phyloP scores from a whole-genome alignment of 768 basidiomycete species.

The Naematelia aurantialba region DNA sequence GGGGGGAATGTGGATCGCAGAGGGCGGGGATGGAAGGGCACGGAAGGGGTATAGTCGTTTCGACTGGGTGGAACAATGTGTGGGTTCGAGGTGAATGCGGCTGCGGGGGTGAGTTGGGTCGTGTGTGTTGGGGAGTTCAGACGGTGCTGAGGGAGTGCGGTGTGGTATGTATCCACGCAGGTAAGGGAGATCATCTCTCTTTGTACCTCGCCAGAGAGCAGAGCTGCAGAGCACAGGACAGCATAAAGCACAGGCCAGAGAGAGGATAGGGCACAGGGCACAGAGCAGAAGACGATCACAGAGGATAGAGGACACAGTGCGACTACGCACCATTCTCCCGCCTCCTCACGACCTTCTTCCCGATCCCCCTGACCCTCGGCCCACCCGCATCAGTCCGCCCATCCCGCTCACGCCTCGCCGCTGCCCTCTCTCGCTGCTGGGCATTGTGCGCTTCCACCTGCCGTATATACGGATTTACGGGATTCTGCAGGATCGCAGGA shows the following conservation, averaged over 20 bases:
- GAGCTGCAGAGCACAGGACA: too few species aligned
- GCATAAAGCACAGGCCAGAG: too few species aligned
- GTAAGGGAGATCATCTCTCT: too few species aligned
- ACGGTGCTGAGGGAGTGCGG: too few species aligned
- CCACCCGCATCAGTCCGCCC: slow-evolving; percentile 11
- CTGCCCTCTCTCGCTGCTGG: slow-evolving; percentile 42
- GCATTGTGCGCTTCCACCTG: slow-evolving; percentile 44
- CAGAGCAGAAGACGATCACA: not conserved
- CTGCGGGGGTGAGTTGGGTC: slow-evolving; percentile 13
- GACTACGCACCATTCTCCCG: slow-evolving; percentile 45
- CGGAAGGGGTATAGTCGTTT: slow-evolving; percentile 38
- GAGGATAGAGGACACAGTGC: not conserved
- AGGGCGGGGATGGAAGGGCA: slow-evolving; percentile 30
- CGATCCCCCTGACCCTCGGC: slow-evolving; percentile 14
- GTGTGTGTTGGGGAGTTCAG: not conserved
- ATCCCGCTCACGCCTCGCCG: slow-evolving; percentile 25
- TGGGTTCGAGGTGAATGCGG: slow-evolving; percentile 42
- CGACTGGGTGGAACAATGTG: slow-evolving; percentile 35
- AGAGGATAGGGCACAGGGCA: too few species aligned
- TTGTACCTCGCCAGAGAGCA: too few species aligned
- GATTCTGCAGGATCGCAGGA: slow-evolving; percentile 48
- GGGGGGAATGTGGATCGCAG: slow-evolving; percentile 32
- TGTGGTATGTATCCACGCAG: too few species aligned
- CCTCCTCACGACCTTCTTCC: slow-evolving; percentile 41
- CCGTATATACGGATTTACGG: slow-evolving; percentile 22